Evolutionary conservation across 192 early-diverging fungal genomes (phyloP).

Genomic region (Backusella luteola): DNA sequence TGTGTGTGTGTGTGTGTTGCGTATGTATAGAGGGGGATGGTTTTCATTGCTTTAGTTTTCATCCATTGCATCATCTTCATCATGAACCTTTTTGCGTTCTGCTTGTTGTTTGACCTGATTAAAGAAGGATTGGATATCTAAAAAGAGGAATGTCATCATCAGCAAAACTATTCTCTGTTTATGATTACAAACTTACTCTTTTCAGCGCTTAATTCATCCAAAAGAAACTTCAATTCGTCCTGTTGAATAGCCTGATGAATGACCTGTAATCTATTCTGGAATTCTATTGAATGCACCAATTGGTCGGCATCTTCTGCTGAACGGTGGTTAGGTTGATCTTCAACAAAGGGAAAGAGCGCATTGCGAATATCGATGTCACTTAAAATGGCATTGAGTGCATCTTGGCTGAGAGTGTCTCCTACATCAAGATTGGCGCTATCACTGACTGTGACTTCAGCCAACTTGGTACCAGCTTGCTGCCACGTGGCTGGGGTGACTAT

Average conservation of each 20-base stretch:
- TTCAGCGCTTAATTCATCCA: background rate
- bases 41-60: constrained; percentile 6
- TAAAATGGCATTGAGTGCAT: constrained; percentile 40
- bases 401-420: constrained; percentile 11
- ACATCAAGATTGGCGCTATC: background rate
- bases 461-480: background rate
- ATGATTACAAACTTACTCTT: background rate
- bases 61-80: background rate
- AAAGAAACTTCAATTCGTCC: background rate
- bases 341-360: constrained; percentile 48
- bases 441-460: background rate
- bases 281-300: background rate
- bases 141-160: background rate
- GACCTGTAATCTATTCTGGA: background rate
- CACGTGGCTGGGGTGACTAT: background rate
- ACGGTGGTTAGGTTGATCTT: constrained; percentile 12
- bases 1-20: background rate
- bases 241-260: background rate
- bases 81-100: background rate
- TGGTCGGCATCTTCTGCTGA: background rate
- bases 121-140: background rate
- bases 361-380: constrained; percentile 38
- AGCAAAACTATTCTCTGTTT: background rate
- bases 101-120: background rate
- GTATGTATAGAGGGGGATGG: background rate